Evolutionary conservation across 106 monocot genomes (phyloP), one percentile per base, ranked within the genome.

Genomic region (Acorus gramineus): DNA sequence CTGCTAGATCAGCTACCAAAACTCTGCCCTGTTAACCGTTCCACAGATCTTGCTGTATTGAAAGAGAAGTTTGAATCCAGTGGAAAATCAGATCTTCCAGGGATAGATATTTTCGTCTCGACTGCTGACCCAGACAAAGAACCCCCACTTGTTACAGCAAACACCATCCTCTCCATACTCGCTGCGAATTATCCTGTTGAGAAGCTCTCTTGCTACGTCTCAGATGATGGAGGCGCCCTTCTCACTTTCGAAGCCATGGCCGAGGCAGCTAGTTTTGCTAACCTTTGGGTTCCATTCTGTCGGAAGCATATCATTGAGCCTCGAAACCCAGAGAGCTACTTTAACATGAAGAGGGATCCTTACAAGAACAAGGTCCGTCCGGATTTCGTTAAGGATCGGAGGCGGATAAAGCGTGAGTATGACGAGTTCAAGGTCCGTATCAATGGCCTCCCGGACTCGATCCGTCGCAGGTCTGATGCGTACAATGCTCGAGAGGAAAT

Each of bases 61-160:
- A 85, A 83, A 59, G 93, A 93, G 58, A 93, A 93, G 67, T 93
- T 93, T 12, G 93, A 93, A 47, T 76, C 83, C 14, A 74, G 69
- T 0, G 93, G 93, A n/a, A 85, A 85, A 73, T 93, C 93, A 9
- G 89, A 89, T 28, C 83, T 93, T 55, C 93, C 93, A 4, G 93
- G 93, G 45, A 56, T 93, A 3, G 93, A 93, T 52, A 42, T 93
- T 57, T 93, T 89, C 61, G 93, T 93, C 14, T 93, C 93, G 56
- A 93, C 93, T 3, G 93, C 93, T 6, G 93, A 93, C 57, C 93
- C 93, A 3, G 93, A 93, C 11, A 93, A 93, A 44, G 89, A 93
- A 62, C 93, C 93, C 3, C 82, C 83, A 2, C 48, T 93, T 14
- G 93, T 89, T 64, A 93, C 89, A 6, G 85, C 93, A 8, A 93